Base-by-base conservation (phyloP, 306 rosid species). In the Senna siamea region DNA sequence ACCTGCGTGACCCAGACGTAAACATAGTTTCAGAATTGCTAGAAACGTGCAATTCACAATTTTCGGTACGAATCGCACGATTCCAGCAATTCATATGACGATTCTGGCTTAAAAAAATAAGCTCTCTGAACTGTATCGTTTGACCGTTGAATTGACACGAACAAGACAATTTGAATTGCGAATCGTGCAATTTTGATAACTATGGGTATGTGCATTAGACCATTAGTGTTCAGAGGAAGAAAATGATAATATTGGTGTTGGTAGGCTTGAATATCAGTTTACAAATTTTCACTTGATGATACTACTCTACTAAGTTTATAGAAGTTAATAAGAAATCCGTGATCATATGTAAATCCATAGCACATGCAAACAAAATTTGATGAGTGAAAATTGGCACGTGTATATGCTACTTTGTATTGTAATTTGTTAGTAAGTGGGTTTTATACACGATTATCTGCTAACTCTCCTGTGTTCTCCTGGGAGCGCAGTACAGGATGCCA, bases 401-500 rank as follows among this genome's bases (percentile, higher is more conserved):
- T 64, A 15, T 40, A 41, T 65, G 13, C 14, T 15, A 37, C 22
- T 60, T 30, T 56, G 10, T 65, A 23, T 12, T 43, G 28, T 62
- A 34, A 60, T 11, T 35, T 60, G 38, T 26, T 5, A 23, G 15
- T 41, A 22, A 66, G 7, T 14, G 6, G 23, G 12, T 66, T 66
- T 44, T 7, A 13, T 26, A 12, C 20, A 9, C 20, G 60, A 22
- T 61, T 47, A 55, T 75, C 14, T 14, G 47, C 76, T 74, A 70
- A 62, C 64, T 66, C 60, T 53, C 64, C 5, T 60, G 52, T 54
- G 28, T 54, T 73, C 30, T 74, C 65, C 71, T 80, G 78, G 20
- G 72, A 82, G 79, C 70, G 80, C 93, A 93, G 97, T 94, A 94
- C 75, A 87, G 93, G 80, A 91, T 94, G 87, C 97, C 99, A 0